Base-by-base conservation (phyloP, 768 basidiomycete genomes). In the Leccinellum rugosiceps region DNA sequence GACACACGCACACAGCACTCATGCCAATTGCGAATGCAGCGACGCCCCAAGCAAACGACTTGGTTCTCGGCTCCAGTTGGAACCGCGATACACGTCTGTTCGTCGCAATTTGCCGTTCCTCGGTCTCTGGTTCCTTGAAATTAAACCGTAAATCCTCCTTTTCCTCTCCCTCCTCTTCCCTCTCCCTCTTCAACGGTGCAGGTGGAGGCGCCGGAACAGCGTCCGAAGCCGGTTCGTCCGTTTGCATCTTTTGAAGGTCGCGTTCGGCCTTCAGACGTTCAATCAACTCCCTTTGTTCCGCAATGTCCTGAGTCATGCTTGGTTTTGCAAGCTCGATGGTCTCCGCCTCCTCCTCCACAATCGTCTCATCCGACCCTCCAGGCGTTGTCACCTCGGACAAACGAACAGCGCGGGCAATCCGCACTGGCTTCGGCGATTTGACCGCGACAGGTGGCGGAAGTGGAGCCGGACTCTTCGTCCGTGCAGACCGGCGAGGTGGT, bases 21-120 rank as follows among this genome's bases (percentile, higher is more conserved):
- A 90, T 76, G 28, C 92, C 92, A 50, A 92, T 77, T 35, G 89
- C 90, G 72, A 96, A 95, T 19, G 88, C 88, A 35, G 89, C 79
- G 19, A 88, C 77, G 35, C 92, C 92, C 92, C 92, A 94, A 3
- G 87, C 90, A 53, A 87, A 77, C 34, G 86, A 85, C 73, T 88
- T 90, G 63, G 83, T 81, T 66, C 83, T 81, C 11, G 92, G 85
- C 62, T 86, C 80, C 60, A 86, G 68, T 48, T 77, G 68, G 70
- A 82, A 81, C 58, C 82, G 70, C 30, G 78, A 73, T 51, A 86
- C 77, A 47, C 92, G 81, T 48, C 80, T 81, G 68, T 93, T 93
- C 30, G 84, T 80, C 19, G 76, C 80, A 52, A 88, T 79, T 47
- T 73, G 74, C 45, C 83, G 78, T 61, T 86, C 81, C 47, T 79